phyloP scores from a whole-genome alignment of 768 basidiomycete genomes.

The Leccinum imitatum region DNA sequence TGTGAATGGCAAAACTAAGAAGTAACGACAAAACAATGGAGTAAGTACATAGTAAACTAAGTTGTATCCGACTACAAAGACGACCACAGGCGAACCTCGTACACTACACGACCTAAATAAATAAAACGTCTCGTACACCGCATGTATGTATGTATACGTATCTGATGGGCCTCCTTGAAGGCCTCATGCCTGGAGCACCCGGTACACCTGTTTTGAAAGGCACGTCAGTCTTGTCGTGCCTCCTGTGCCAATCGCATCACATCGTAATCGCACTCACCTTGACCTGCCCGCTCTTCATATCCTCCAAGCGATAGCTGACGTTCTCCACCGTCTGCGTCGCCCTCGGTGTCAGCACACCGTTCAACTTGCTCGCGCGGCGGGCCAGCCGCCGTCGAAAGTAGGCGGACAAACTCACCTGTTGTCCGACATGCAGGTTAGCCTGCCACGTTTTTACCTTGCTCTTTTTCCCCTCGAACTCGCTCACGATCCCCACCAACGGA shows the following conservation, averaged over 20 bases:
- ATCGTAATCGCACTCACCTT: constrained; percentile 47
- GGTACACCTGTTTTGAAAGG: constrained; percentile 34
- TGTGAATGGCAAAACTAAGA: too few relatives aligned
- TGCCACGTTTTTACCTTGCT: constrained; percentile 82
- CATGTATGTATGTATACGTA: neutral
- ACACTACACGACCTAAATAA: neutral
- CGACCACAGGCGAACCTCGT: neutral
- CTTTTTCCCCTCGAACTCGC: constrained; percentile 85
- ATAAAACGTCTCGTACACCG: neutral
- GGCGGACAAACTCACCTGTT: constrained; percentile 56
- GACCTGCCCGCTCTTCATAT: constrained; percentile 80
- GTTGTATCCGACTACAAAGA: neutral
- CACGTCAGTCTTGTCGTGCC: constrained; percentile 9
- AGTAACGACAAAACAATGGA: too few relatives aligned
- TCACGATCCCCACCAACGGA: constrained; percentile 70
- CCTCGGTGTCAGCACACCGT: constrained; percentile 37
- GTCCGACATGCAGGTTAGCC: constrained; percentile 83
- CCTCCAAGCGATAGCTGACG: constrained; percentile 86
- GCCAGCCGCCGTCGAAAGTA: constrained; percentile 22
- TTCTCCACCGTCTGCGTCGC: constrained; percentile 59
- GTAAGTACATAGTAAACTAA: neutral
- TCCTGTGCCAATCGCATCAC: neutral
- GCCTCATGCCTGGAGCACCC: constrained; percentile 39
- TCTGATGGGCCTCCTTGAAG: too few relatives aligned
- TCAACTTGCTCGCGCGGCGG: constrained; percentile 27